Evolutionary conservation across 768 basidiomycete genomes (phyloP), one percentile per base, ranked within the genome.

Genomic region (Suillus hirtellus): DNA sequence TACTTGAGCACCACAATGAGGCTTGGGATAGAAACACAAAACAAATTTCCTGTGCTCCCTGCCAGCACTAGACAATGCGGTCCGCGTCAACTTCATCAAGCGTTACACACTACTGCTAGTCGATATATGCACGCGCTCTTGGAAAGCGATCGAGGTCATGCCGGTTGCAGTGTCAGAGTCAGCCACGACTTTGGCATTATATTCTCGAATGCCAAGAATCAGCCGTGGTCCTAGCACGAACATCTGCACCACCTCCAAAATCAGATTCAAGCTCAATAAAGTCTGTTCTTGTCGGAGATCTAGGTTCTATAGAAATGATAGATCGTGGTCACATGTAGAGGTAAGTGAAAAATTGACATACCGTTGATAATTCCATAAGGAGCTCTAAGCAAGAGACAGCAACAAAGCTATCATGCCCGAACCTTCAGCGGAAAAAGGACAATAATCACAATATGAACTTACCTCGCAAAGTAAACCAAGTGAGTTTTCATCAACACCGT

Each of bases 251-350:
- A 49, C 47, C 24, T 2, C 0, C 2, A 27, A 50, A 50, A 50
- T 8, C 24, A 8, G 0, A 27, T 2, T 1, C 49, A 24, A 4
- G 1, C n/a, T n/a, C n/a, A n/a, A 0, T 15, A 0, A 15, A 27
- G 8, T 27, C 24, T 50, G 24, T 27, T 4, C 8, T 2, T 24
- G 2, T 14, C 8, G 47, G 7, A 2, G 7, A 49, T 3, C 1
- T 24, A 7, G 2, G 14, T 8, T 14, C 47, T 49, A 27, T 15
- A 24, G 7, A 49, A 12, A 14, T 24, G 14, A 49, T 49, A 1
- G 8, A 49, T 24, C 2, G 2, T 8, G 47, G 12, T 49, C 7
- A 1, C 24, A 49, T 27, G 14, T 7, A 14, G 47, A 24, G 24
- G 24, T 14, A 2, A 27, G 47, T 24, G 14, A 15, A 49, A 49